Evolutionary conservation across 2,329 filamentous ascomycete species (phyloP).

Genomic region (Harringtonia lauricola): DNA sequence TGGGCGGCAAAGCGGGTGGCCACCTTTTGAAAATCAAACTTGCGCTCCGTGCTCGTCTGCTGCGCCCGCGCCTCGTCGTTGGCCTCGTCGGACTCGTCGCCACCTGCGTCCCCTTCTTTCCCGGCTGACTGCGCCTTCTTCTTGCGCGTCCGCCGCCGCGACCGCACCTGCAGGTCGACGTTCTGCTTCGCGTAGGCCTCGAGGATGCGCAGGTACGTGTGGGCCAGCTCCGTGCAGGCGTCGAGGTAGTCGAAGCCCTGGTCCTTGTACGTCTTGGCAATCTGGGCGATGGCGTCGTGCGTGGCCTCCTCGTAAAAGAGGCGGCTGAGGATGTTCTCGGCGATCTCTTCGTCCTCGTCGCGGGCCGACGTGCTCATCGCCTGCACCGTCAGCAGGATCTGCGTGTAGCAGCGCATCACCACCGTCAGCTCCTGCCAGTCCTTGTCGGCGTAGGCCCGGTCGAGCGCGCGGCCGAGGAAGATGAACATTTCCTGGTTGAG

Average conservation of each 20-base stretch:
- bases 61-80: slow-evolving; percentile 50
- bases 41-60: slow-evolving; percentile 65
- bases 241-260: slow-evolving; percentile 92
- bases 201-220: slow-evolving; percentile 84
- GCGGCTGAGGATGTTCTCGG: slow-evolving; percentile 89
- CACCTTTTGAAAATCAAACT: slow-evolving; percentile 88
- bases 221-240: slow-evolving; percentile 77
- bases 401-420: slow-evolving; percentile 87
- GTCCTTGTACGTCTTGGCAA: slow-evolving; percentile 79
- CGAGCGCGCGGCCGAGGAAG: slow-evolving; percentile 72
- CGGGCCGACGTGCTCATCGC: slow-evolving; percentile 77
- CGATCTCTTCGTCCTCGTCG: slow-evolving; percentile 95
- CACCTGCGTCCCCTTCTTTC: slow-evolving; percentile 43
- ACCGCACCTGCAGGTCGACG: slow-evolving; percentile 83
- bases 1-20: slow-evolving; percentile 72
- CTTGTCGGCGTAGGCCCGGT: slow-evolving; percentile 68
- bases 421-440: slow-evolving; percentile 80
- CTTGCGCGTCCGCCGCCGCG: slow-evolving; percentile 58
- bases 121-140: slow-evolving; percentile 52
- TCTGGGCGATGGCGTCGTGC: slow-evolving; percentile 73
- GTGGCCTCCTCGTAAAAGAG: slow-evolving; percentile 98
- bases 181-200: slow-evolving; percentile 95
- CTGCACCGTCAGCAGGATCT: slow-evolving; percentile 84
- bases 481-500: slow-evolving; percentile 94
- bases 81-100: slow-evolving; percentile 13